Evolutionary conservation across 148 eudicot genomes (phyloP).

Genomic region (Amaranthus palmeri): DNA sequence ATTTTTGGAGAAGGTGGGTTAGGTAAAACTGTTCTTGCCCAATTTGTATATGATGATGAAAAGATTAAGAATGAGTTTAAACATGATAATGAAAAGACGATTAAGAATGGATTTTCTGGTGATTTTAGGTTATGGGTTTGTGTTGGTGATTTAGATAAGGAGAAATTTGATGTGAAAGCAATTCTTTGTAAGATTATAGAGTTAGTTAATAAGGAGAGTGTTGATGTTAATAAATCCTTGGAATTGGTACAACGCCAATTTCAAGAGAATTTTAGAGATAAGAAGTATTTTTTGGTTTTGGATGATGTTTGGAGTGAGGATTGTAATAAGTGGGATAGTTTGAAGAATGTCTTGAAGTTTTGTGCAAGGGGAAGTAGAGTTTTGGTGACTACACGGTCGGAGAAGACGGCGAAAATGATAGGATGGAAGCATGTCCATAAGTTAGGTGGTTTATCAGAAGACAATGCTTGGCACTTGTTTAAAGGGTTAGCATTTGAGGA

Average conservation of each 20-base stretch:
- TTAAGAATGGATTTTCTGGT: too few relatives aligned
- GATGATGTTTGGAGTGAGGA: constrained; percentile 24
- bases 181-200: constrained; percentile 4
- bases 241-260: not conserved
- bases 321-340: not conserved
- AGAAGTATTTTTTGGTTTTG: constrained; percentile 14
- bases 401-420: not conserved
- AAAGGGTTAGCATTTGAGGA: constrained; percentile 5
- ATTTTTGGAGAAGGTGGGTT: constrained; percentile 25
- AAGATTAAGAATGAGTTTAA: not conserved
- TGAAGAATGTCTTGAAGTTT: not conserved
- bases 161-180: not conserved
- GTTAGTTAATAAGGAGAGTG: not conserved
- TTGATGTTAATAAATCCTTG: not conserved
- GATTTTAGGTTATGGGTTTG: constrained; percentile 8
- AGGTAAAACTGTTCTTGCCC: constrained; percentile 25
- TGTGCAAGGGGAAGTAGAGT: constrained; percentile 9
- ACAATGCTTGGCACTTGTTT: constrained; percentile 18
- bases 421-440: not conserved
- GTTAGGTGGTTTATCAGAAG: not conserved
- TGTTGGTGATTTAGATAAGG: constrained; percentile 8
- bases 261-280: not conserved
- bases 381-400: constrained; percentile 22
- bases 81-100: too few relatives aligned
- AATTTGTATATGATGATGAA: constrained; percentile 9